Conservation (phyloP, 805 yeast genomes). For the Saccharomycopsis sp. region DNA sequence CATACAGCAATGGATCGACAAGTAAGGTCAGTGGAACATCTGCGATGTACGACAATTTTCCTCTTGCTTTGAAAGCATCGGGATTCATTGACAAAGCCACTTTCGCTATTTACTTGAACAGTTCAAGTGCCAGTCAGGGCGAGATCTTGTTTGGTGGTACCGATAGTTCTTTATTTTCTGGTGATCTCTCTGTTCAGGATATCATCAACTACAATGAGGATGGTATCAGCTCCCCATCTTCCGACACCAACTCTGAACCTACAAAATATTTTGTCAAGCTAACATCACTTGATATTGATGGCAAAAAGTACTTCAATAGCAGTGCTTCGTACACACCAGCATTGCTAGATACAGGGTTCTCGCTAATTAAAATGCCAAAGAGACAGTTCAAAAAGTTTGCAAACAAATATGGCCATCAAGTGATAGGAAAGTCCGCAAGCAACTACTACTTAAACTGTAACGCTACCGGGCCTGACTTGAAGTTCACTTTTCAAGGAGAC, state of each 20-base stretch:
- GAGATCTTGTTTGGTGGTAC: constrained; percentile 39
- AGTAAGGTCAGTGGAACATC: background rate
- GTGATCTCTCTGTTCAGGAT: constrained; percentile 31
- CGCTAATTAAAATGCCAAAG: constrained; percentile 39
- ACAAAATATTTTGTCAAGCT: background rate
- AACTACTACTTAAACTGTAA: constrained; percentile 1
- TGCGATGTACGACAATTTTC: constrained; percentile 24
- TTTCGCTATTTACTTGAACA: constrained; percentile 41
- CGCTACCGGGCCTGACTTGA: constrained; percentile 19
- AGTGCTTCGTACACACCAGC: constrained; percentile 29
- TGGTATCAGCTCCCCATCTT: background rate
- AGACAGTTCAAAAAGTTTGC: constrained; percentile 25
- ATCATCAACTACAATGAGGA: constrained; percentile 20
- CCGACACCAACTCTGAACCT: background rate
- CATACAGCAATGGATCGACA: background rate
- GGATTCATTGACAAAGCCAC: constrained; percentile 37
- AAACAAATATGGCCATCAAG: constrained; percentile 15
- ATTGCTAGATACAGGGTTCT: constrained; percentile 39
- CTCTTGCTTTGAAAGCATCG: constrained; percentile 30
- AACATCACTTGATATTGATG: background rate
- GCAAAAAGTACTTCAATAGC: background rate
- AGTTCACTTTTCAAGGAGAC: constrained; percentile 30
- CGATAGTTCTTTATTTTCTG: constrained; percentile 35
- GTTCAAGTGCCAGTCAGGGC: constrained; percentile 28
- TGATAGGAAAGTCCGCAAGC: constrained; percentile 18